Base-by-base conservation (phyloP, 179 eudicot species). In the Drosera spatulata region DNA sequence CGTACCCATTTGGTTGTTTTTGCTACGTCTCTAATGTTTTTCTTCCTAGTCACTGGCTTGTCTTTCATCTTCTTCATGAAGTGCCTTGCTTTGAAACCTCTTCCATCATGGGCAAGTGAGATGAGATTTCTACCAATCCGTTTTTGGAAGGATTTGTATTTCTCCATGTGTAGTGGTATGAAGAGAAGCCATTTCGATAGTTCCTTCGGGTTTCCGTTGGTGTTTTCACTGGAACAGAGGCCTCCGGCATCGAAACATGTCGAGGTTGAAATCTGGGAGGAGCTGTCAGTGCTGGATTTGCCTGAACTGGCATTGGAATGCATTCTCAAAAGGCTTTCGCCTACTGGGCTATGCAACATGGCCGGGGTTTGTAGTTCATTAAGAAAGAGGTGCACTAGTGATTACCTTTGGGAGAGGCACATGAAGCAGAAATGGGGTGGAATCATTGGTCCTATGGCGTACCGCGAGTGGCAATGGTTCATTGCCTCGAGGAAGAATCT, bases 261-360 rank as follows among this genome's bases (percentile, higher is more conserved):
- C 61, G 73, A 63, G 60, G 48, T 66, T 13, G 77, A 75, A 66
- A 42, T 14, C n/a, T 56, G 63, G 53, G 65, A 4, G 51, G 74
- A 68, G 38, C 60, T 80, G 64, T 78, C 84, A 57, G 52, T 94
- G 6, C 59, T 85, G 55, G 99, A 90, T 22, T 22, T 22, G 33
- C 33, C 33, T 22, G 33, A 22, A 22, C 1, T 22, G 33, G 33
- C 33, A 22, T 68, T 83, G 59, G 99, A 94, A 59, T 73, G 91
- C 81, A 85, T 94, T 74, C 87, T 94, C 47, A 96, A 85, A 75
- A 86, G 70, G 83, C 87, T 94, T 13, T 69, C 85, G 3, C 87
- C 97, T 1, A 77, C 80, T 54, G 97, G 82, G 74, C 84, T 94
- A 50, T 80, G 80, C 39, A 80, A 69, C 42, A 80, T 94, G 95